Evolutionary conservation across 2,329 filamentous ascomycete species (phyloP).

Genomic region (Paecilomyces sp.): DNA sequence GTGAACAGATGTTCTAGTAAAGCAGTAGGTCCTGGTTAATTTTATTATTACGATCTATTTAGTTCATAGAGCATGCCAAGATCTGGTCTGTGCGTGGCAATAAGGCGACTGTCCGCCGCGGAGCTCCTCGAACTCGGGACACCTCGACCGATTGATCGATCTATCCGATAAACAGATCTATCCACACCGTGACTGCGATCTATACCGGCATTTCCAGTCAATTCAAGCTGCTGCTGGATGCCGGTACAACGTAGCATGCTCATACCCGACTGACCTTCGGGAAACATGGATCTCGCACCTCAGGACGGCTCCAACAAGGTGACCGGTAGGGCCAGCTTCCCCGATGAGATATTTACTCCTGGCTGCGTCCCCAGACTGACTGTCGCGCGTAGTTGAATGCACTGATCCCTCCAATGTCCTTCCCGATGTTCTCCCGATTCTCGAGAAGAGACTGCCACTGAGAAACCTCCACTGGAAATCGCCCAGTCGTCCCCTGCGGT

Average conservation of each 20-base stretch:
- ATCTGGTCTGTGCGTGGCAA: conserved; percentile 7
- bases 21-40: too few species aligned
- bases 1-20: neutral
- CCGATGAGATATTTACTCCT: neutral
- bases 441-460: conserved; percentile 73
- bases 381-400: conserved; percentile 68
- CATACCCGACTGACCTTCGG: conserved; percentile 18
- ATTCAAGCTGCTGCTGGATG: conserved; percentile 18
- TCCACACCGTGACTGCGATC: neutral
- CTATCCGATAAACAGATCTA: neutral
- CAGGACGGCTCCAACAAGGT: conserved; percentile 63
- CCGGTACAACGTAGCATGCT: conserved; percentile 8
- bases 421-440: conserved; percentile 67
- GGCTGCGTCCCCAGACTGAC: conserved; percentile 10
- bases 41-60: too few species aligned
- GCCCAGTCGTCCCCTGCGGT: conserved; percentile 79
- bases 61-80: conserved; percentile 3
- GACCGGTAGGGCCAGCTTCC: conserved; percentile 49
- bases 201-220: neutral
- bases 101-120: neutral
- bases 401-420: conserved; percentile 89
- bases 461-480: conserved; percentile 97
- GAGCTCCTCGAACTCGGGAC: neutral
- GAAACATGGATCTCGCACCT: conserved; percentile 35
- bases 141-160: too few species aligned